phyloP scores from a whole-genome alignment of 305 asterid genomes.

The Coffea humblotiana region DNA sequence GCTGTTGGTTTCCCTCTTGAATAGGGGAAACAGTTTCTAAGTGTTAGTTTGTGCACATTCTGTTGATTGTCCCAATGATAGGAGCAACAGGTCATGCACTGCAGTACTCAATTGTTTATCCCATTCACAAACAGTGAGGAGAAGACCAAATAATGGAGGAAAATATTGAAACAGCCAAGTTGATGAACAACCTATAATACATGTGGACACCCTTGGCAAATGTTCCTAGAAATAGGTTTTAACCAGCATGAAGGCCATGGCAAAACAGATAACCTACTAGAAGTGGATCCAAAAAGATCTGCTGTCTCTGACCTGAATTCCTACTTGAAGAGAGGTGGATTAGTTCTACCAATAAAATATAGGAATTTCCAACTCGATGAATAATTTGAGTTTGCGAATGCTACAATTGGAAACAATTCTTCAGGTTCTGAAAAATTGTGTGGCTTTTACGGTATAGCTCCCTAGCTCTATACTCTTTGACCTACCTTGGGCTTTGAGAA shows the following conservation, averaged over 20 bases:
- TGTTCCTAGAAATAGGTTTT: background rate
- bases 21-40: background rate
- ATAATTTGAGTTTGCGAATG: background rate
- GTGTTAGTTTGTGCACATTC: slow-evolving; percentile 5
- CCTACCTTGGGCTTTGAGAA: background rate
- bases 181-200: background rate
- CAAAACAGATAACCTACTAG: background rate
- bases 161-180: background rate
- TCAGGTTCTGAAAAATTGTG: too few species aligned
- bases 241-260: background rate
- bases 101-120: slow-evolving; percentile 6
- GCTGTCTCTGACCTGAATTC: background rate
- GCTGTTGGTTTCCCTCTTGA: slow-evolving; percentile 17
- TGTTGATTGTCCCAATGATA: slow-evolving; percentile 14
- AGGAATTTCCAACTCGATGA: background rate
- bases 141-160: slow-evolving; percentile 1
- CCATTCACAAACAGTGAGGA: background rate
- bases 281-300: background rate
- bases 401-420: background rate
- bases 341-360: background rate
- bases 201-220: background rate
- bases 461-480: background rate
- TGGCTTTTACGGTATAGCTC: too few species aligned
- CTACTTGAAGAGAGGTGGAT: background rate
- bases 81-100: slow-evolving; percentile 18